Evolutionary conservation across 2,329 filamentous ascomycete genomes (phyloP), one percentile per base, ranked within the genome.

Genomic region (Beauveria sp.): DNA sequence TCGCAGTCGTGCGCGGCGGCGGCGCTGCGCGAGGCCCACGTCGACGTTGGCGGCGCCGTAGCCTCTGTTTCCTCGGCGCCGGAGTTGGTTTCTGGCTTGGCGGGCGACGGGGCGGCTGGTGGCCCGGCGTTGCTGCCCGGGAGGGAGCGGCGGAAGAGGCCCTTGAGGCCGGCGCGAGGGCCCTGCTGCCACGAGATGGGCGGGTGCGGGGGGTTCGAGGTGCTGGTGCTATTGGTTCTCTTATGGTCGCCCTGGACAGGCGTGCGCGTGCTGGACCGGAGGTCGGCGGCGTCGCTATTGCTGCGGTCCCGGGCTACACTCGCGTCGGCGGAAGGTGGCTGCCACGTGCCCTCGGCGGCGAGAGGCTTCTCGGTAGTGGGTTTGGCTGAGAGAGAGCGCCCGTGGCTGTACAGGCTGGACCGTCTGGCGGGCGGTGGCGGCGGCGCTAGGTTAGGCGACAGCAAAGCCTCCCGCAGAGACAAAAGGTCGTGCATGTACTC

Each of bases 361-460:
- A 62, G 60, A 12, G 60, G 60, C 40, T 62, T 62, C n/a, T 51
- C 47, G 16, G 14, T n/a, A 3, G 62, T 57, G 49, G 67, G 63
- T 62, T 63, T 63, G 53, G 62, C 66, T 61, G 66, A 68, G 6
- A 69, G 67, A 1, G 71, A 70, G 20, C 76, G 76, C 0, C 77
- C 79, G 40, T 74, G 75, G 2, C 80, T 79, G 56, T 81, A 76
- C 3, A 85, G 70, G 65, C 82, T 86, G 4, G 82, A 85, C 55
- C 79, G 74, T 14, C 83, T 73, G 54, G 81, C 72, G 0, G 83
- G 82, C 2, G 80, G 76, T 0, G 79, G 77, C 0, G 79, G 77
- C 0, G 80, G 81, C 1, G 75, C 75, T 1, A 72, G 64, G 0
- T 70, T 71, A 3, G 73, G 69, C 1, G 74, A 71, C 59, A 78